Evolutionary conservation across 371 early-diverging fungal species (phyloP), one percentile per base, ranked within the genome.

Genomic region (Capillidium rhysosporum): DNA sequence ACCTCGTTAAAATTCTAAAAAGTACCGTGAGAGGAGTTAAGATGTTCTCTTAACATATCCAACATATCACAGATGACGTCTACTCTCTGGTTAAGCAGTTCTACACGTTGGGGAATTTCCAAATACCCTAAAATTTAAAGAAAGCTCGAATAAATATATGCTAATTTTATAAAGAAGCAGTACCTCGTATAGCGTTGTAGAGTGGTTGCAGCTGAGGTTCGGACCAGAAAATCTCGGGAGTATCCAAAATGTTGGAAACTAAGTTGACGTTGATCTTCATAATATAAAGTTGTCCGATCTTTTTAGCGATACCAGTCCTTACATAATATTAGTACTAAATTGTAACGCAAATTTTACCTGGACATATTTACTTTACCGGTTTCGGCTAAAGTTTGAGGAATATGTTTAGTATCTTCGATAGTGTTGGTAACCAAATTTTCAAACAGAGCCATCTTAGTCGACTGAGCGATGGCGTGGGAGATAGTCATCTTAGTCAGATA

Each of bases 201-300:
- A 89, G 58, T 10, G 84, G 86, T 56, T 85, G 80, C 40, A 86
- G 65, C 12, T 80, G 71, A 4, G 87, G 87, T 54, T 86, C 84
- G 10, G 82, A 80, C 86, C 86, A 87, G 55, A 88, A 88, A 40
- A 87, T 79, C 57, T 90, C 89, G 30, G 89, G 90, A 28, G 81
- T 80, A 60, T 89, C 87, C 56, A 88, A 67, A 16, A 86, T 79
- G 49, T 84, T 82, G 40, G 76, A 76, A 14, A 91, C 89, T 18
- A 89, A 67, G 59, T 86, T 88, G 49, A 89, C 88, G 57, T 89
- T 85, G 65, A 87, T 86, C 7, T 90, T 75, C 77, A 85, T 80
- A 52, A 83, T 81, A 62, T 86, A 88, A 40, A 88, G 63, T 64
- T 77, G 75, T 0, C 77, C 77, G 59, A 77, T 77, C 66, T 75